Conservation (phyloP, 23 red algal genomes). For the Gracilaria gracilis region DNA sequence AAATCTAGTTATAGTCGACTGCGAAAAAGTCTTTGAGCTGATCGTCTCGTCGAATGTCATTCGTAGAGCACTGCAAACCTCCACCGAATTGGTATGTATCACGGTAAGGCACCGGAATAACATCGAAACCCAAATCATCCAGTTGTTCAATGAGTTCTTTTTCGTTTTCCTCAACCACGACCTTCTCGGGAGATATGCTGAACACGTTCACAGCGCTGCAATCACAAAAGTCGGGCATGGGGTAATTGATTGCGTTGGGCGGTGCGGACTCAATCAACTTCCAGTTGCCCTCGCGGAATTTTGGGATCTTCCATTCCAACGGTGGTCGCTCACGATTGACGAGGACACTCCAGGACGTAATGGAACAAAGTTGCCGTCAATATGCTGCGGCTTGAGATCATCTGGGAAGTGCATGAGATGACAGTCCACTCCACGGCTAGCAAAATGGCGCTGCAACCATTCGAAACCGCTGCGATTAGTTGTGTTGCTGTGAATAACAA, state of each 20-base stretch:
- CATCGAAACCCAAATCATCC: constrained; percentile 36
- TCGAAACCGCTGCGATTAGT: constrained; percentile 42
- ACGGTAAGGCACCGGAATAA: constrained; percentile 18
- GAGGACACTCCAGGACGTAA: constrained; percentile 37
- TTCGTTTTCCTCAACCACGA: constrained; percentile 49
- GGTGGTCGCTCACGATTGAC: constrained; percentile 48
- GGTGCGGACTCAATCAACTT: constrained; percentile 43
- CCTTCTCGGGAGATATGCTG: constrained; percentile 26
- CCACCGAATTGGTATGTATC: constrained; percentile 49
- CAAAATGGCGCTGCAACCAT: constrained; percentile 43
- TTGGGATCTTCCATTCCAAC: background rate
- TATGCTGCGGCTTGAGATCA: constrained; percentile 45
- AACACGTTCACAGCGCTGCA: constrained; percentile 42
- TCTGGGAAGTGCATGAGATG: constrained; percentile 52
- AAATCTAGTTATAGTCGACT: constrained; percentile 20
- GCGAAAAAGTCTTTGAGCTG: constrained; percentile 22
- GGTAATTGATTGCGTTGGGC: constrained; percentile 6
- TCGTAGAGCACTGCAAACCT: constrained; percentile 40
- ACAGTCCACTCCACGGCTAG: background rate
- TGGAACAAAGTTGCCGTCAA: constrained; percentile 43
- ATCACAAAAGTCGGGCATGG: constrained; percentile 52
- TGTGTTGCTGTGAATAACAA: constrained; percentile 31
- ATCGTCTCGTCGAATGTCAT: constrained; percentile 44
- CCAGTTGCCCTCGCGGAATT: constrained; percentile 57
- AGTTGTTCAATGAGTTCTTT: constrained; percentile 28